phyloP scores from a whole-genome alignment of 169 alveolate species.

The Besnoitia besnoiti region DNA sequence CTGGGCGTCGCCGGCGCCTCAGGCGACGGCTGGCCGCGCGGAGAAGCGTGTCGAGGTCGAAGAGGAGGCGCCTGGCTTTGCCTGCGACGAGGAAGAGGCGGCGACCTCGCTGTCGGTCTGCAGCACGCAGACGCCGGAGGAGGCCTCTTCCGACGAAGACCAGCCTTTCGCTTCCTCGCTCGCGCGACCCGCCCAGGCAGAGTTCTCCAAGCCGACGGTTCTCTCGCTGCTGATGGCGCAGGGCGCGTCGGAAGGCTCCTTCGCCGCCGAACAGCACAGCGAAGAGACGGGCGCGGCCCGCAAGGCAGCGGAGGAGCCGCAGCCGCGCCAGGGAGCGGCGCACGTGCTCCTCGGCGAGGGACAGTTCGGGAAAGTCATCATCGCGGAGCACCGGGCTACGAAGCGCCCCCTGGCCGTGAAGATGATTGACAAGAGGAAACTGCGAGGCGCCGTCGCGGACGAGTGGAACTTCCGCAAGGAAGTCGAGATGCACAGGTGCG shows the following conservation, averaged over 20 bases:
- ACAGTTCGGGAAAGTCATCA: conserved; percentile 55
- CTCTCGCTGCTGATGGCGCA: neutral
- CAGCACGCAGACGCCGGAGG: too few species aligned
- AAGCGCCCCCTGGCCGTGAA: conserved; percentile 48
- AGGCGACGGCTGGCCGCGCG: too few species aligned
- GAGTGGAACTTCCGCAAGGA: conserved; percentile 57
- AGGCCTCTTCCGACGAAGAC: too few species aligned
- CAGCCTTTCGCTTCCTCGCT: too few species aligned
- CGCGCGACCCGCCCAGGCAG: too few species aligned
- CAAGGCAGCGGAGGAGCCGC: neutral
- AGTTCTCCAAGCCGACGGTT: neutral
- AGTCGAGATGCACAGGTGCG: conserved; percentile 63
- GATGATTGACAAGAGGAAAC: conserved; percentile 50
- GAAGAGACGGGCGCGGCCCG: neutral
- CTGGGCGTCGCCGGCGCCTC: too few species aligned
- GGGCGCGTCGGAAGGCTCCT: neutral
- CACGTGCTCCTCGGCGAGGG: conserved; percentile 62
- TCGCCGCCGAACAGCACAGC: neutral
- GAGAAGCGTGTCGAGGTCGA: too few species aligned
- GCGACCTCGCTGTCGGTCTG: too few species aligned
- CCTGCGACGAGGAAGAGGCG: too few species aligned
- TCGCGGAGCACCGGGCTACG: conserved; percentile 30
- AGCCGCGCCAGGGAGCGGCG: neutral
- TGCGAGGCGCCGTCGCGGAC: conserved; percentile 31
- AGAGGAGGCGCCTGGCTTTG: too few species aligned